Evolutionary conservation across 192 early-diverging fungal species (phyloP).

Genomic region (Coemansia sp.): DNA sequence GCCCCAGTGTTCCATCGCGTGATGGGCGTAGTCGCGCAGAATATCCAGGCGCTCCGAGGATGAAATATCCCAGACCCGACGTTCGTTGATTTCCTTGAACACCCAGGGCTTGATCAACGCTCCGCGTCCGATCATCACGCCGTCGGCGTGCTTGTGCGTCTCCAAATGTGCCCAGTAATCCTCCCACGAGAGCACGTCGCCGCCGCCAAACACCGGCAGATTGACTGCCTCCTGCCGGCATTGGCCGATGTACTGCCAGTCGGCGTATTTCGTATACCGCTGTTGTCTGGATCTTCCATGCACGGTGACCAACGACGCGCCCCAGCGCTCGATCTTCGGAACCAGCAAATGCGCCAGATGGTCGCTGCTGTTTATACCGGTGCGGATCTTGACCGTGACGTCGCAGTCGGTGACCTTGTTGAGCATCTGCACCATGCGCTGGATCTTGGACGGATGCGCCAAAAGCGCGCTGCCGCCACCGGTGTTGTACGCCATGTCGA

Average conservation of each 20-base stretch:
- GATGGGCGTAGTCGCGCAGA: constrained; percentile 74
- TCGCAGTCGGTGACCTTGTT: constrained; percentile 70
- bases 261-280: constrained; percentile 84
- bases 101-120: constrained; percentile 98
- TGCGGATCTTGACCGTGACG: constrained; percentile 90
- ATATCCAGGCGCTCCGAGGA: constrained; percentile 89
- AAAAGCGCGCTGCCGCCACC: constrained; percentile 86
- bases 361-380: constrained; percentile 63
- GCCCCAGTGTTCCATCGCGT: constrained; percentile 97
- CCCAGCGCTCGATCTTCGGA: constrained; percentile 65
- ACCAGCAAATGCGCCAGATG: constrained; percentile 74
- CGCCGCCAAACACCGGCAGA: constrained; percentile 74
- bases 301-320: constrained; percentile 67
- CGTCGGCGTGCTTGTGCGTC: constrained; percentile 62
- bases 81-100: constrained; percentile 88
- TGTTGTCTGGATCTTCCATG: constrained; percentile 92
- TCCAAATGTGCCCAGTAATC: constrained; percentile 79
- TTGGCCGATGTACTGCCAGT: constrained; percentile 89
- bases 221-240: constrained; percentile 48
- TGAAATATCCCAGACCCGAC: constrained; percentile 87
- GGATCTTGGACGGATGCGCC: constrained; percentile 62
- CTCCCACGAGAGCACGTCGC: constrained; percentile 81
- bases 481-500: constrained; percentile 79
- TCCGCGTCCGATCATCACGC: constrained; percentile 90
- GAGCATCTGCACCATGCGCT: constrained; percentile 76